Evolutionary conservation across 345 rosid species (phyloP), one percentile per base, ranked within the genome.

Genomic region (Bruguiera gymnorhiza): DNA sequence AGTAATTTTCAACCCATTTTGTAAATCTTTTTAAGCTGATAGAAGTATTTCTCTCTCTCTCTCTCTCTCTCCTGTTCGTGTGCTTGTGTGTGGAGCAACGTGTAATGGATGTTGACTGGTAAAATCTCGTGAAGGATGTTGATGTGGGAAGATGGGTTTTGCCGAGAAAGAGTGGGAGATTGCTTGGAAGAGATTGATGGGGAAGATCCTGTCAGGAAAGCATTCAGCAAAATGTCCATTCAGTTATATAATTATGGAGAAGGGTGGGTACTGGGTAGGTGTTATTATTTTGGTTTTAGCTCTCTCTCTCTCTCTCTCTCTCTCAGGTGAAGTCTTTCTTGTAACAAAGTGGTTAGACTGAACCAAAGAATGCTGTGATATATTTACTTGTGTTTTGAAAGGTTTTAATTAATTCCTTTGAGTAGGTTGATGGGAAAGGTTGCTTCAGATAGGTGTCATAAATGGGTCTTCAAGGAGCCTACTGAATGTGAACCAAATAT

Each of bases 201-300:
- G 67, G 97, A 92, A 79, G 99, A 92, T 83, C 97, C 92, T 69
- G 96, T 95, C 77, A 84, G 92, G 78, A 92, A 88, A 83, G 89
- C 99, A 63, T 95, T 95, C 97, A 90, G 99, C 99, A 95, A 95
- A 85, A 92, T 95, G 97, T 92, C 99, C 70, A 95, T 95, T 78
- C 99, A 95, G 87, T 81, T 95, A 80, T 95, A 95, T 85, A 95
- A 95, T 84, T 95, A 95, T 86, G 97, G 99, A 95, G 99, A 95
- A 95, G 99, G 99, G 99, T 95, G 97, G 99, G 99, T 95, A 82
- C 86, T 94, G 79, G 97, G 99, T 90, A 88, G 92, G 97, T 91
- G 86, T 52, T 81, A 50, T 82, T 73, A 51, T 74, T 75, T 80
- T 62, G 65, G 62, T 64, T 74, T 46, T 18, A 34, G 2, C 46